phyloP scores from a whole-genome alignment of 2,329 filamentous ascomycete genomes.

The Akanthomyces muscarius region DNA sequence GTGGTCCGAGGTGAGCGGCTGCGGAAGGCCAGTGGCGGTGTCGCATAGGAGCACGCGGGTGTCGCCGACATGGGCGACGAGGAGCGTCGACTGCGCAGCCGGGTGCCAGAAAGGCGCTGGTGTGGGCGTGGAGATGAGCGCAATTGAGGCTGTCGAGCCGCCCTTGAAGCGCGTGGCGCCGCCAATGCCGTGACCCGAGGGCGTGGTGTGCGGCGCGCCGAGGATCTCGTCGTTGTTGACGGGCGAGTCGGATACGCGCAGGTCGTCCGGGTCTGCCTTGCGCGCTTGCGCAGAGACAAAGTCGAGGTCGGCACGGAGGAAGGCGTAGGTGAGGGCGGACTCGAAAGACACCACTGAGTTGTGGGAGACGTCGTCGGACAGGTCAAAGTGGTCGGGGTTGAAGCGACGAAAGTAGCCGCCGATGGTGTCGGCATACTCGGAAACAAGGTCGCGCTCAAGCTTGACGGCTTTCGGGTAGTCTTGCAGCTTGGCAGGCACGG shows the following conservation, averaged over 20 bases:
- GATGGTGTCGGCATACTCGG: conserved; percentile 76
- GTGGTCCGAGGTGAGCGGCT: conserved; percentile 84
- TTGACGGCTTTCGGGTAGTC: conserved; percentile 60
- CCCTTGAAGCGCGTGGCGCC: conserved; percentile 80
- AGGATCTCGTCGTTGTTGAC: conserved; percentile 83
- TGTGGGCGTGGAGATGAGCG: conserved; percentile 86
- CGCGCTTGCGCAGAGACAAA: conserved; percentile 86
- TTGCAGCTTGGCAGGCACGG: conserved; percentile 48
- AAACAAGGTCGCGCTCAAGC: conserved; percentile 67
- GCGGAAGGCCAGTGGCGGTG: conserved; percentile 73
- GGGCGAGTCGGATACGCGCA: conserved; percentile 66
- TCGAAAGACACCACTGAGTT: conserved; percentile 59
- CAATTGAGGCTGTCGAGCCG: conserved; percentile 86
- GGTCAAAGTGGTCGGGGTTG: conserved; percentile 69
- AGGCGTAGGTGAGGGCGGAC: conserved; percentile 83
- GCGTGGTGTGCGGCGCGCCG: conserved; percentile 53
- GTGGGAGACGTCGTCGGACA: conserved; percentile 30
- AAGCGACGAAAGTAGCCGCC: conserved; percentile 95
- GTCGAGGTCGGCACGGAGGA: conserved; percentile 88
- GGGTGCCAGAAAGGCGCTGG: conserved; percentile 95
- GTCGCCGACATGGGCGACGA: conserved; percentile 90
- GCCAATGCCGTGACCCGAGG: conserved; percentile 62
- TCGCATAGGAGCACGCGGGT: conserved; percentile 87
- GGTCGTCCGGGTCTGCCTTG: conserved; percentile 71
- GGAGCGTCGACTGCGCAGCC: conserved; percentile 72